Percentiles rank a stretch among this genome's conserved stretches.
Conservation (phyloP, 257 asterid species). For the Solanum dulcamara region DNA sequence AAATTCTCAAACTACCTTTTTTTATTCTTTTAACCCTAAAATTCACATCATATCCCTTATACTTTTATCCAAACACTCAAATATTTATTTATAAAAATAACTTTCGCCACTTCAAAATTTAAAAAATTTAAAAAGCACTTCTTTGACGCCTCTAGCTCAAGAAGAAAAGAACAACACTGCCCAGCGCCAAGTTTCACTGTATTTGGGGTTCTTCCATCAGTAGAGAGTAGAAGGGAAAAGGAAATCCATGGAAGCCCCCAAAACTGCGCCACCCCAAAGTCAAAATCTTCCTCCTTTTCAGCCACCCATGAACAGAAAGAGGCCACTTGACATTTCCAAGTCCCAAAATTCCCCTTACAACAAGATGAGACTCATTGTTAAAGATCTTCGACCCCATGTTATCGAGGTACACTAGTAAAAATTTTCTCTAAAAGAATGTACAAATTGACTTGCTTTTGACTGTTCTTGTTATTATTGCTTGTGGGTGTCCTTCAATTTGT, state of each 20-base stretch:
- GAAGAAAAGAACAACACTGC: neutral
- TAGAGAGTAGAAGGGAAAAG: neutral
- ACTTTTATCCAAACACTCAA: too few species aligned
- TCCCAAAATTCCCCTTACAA: conserved; percentile 44
- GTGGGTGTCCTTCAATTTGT: neutral
- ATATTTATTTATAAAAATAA: too few species aligned
- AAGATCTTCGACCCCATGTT: conserved; percentile 74
- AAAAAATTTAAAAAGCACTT: too few species aligned
- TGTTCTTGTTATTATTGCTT: neutral
- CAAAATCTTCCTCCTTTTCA: conserved; percentile 4
- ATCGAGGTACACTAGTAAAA: conserved; percentile 35
- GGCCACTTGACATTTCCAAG: conserved; percentile 30
- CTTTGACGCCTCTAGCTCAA: too few species aligned
- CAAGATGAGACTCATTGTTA: conserved; percentile 56
- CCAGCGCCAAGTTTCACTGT: neutral
- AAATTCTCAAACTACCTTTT: too few species aligned
- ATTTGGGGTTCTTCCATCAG: neutral
- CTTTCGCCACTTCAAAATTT: too few species aligned
- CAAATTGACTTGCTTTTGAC: neutral
- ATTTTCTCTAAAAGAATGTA: too few species aligned
- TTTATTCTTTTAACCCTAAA: too few species aligned
- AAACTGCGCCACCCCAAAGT: neutral
- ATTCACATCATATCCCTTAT: too few species aligned
- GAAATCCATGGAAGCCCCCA: conserved; percentile 25
- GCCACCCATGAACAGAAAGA: conserved; percentile 26